These are phyloP conservation scores for Gilbertella persicaria DNA, from an alignment of 371 early-diverging fungal genomes.

Conservation along the genomic window DNA sequence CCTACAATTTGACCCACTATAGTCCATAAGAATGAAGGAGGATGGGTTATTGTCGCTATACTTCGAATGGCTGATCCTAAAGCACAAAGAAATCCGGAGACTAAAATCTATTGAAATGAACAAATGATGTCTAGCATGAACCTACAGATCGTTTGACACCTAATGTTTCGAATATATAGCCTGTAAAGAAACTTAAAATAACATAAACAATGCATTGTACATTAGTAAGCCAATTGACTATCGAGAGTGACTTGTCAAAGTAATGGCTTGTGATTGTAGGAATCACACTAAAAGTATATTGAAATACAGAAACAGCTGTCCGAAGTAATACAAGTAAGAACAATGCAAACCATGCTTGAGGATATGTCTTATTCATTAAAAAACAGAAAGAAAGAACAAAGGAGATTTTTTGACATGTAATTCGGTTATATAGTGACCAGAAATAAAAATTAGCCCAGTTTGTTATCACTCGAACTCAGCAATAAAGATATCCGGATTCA, in stretches of 20 bases:
- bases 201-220: constrained; percentile 40
- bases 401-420: background rate
- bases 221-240: constrained; percentile 46
- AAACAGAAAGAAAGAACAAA: too few relatives aligned
- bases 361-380: constrained; percentile 34
- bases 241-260: constrained; percentile 30
- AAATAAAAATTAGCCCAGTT: background rate
- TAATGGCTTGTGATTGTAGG: constrained; percentile 29
- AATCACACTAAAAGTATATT: constrained; percentile 40
- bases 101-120: background rate
- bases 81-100: constrained; percentile 23
- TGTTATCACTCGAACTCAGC: too few relatives aligned
- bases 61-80: constrained; percentile 55
- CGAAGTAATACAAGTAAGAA: constrained; percentile 34
- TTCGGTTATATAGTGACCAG: background rate
- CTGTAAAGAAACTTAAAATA: constrained; percentile 37
- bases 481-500: too few relatives aligned
- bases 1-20: constrained; percentile 62
- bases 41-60: constrained; percentile 34
- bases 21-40: constrained; percentile 41
- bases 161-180: constrained; percentile 35
- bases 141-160: constrained; percentile 45
- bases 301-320: constrained; percentile 37
- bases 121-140: background rate
- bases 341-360: constrained; percentile 40